Base-by-base conservation (phyloP, 2,329 filamentous ascomycete species). In the Cercospora beticola region DNA sequence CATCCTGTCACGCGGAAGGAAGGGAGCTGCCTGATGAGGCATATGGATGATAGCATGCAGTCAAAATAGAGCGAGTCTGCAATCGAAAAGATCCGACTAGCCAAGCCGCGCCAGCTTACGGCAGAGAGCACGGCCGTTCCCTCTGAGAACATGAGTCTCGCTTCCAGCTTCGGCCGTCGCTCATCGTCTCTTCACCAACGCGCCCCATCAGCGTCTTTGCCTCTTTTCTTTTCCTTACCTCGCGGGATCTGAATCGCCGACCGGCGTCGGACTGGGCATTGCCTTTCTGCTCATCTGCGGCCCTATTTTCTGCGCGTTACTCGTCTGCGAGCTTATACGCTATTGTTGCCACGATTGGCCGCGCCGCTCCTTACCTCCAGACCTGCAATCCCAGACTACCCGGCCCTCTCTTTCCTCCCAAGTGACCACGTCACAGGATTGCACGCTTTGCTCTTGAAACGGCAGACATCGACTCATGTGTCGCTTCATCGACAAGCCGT, bases 401-500 rank as follows among this genome's bases (percentile, higher is more conserved):
- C 59, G 30, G 59, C 21, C 36, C 36, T 62, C 58, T 62, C 62
- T 31, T 64, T 61, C 21, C 36, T 40, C 6, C 23, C 33, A 54
- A 54, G 62, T 68, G 66, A 59, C 46, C 66, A 59, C 66, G 56
- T 64, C 61, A 56, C 66, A 33, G 36, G 26, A 62, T 36, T 18
- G 23, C 62, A 28, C 30, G 40, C 23, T 21, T 61, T 54, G 52
- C 57, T 9, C 23, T 49, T 59, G 21, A 54, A 31, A 62, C 43
- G 58, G 26, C 43, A 26, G 57, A 31, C 21, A 43, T 59, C 66
- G 40, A 71, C 71, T 70, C 59, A 73, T 73, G 71, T 68, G 70
- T 67, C 40, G 61, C 67, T 65, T 63, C 36, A 43, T 46, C 64
- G 62, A 64, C 65, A 61, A 31, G 56, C 68, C 59, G 60, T 70